Evolutionary conservation across 306 rosid species (phyloP), one percentile per base, ranked within the genome.

Genomic region (Morella rubra): DNA sequence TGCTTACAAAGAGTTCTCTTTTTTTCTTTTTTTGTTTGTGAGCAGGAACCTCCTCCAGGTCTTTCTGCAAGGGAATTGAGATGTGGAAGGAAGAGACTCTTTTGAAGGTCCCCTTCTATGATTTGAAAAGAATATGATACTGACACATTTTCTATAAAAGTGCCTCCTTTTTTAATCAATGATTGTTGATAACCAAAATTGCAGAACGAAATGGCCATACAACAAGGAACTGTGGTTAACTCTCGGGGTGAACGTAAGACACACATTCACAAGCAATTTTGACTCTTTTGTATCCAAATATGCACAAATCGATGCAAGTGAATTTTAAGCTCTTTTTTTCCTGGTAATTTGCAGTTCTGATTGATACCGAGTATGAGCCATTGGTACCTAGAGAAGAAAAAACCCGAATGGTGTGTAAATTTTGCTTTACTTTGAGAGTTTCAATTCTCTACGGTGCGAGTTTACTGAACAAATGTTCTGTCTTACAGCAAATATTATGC

Each of bases 1-100:
- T 12, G 27, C n/a, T 69, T 2, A 32, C 37, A 52, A 55, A 20
- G 7, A 44, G 8, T 45, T 59, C 13, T 75, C n/a, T 58, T 16
- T 62, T 19, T 42, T 15, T 3, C 52, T 14, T 32, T 24, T 14
- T 42, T 44, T 41, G 42, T 41, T 64, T 50, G 51, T 60, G 47
- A 41, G 40, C 73, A 91, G 98, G 96, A 1, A 91, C 98, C 76
- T 91, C 98, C 10, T 89, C 93, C 32, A 88, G 98, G 84, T 91
- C 98, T 2, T 88, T 88, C 86, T 87, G 64, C 56, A 91, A 79
- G 73, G 98, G 91, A 72, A 69, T 79, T 13, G 82, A 78, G 86
- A 89, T 90, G 96, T 94, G 98, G 98, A 90, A 71, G 84, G 83
- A 79, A 46, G 98, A 94, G 88, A 87, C 91, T 61, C 19, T 89